Evolutionary conservation across 208 protist genomes (phyloP), one percentile per base, ranked within the genome.

Genomic region (Trypanosoma conorhini): DNA sequence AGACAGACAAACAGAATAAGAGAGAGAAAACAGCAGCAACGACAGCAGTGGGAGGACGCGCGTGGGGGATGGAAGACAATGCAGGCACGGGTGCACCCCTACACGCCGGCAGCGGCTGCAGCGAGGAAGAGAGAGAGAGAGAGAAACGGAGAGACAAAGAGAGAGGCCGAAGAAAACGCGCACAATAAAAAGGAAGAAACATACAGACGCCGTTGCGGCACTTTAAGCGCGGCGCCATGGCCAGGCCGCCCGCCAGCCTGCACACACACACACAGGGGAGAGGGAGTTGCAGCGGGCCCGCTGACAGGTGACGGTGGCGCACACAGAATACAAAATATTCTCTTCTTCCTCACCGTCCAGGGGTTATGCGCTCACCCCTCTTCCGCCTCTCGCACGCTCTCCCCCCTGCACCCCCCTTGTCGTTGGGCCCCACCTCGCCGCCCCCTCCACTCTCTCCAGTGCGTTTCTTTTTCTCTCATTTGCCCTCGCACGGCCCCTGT

Each of bases 121-220:
- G 50, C 19, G n/a, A 26, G 1, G 42, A 54, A 54, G 50, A 9
- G 19, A 1, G 19, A 54, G 22, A 24, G 50, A 54, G 19, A 26
- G 50, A 24, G 12, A 54, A 5, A 9, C 17, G n/a, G 50, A 54
- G 19, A 26, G 50, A 24, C 17, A 54, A 5, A 9, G 2, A 54
- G 50, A 9, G 19, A 1, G 22, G 1, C 42, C 17, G 50, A 54
- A 21, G 22, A n/a, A 54, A 54, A 26, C 50, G 50, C 22, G 26
- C 50, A 54, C 2, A 54, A 54, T 26, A 72, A 62, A 33, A 42
- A 68, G 48, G 48, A 67, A 59, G 24, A 44, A 58, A 50, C 35
- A 56, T 13, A n/a, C 33, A 72, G 50, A 46, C 1, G 33, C 7
- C 33, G 33, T 38, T 7, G 33, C 33, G 33, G 33, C 33, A 38